Conservation (phyloP, 305 asterid genomes). For the Striga hermonthica region DNA sequence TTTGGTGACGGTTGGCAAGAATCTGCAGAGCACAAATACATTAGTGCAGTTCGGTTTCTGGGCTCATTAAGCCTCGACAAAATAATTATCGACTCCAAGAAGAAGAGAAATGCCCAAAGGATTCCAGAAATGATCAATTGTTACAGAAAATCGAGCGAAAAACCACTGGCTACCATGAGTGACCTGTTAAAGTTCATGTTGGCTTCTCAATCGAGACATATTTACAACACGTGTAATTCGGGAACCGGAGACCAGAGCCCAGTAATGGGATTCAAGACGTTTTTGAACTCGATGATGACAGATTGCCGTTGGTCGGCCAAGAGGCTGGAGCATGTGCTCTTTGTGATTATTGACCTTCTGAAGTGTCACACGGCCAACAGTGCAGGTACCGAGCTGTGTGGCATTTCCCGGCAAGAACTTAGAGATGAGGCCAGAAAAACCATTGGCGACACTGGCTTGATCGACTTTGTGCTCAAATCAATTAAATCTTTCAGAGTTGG, state of each 20-base stretch:
- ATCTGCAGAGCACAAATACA: constrained; percentile 39
- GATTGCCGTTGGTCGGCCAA: constrained; percentile 70
- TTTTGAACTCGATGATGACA: constrained; percentile 47
- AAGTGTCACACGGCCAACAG: constrained; percentile 39
- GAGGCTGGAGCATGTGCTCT: constrained; percentile 51
- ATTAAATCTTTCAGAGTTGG: constrained; percentile 40
- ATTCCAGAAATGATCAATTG: constrained; percentile 38
- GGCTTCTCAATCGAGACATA: constrained; percentile 35
- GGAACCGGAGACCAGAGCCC: constrained; percentile 33
- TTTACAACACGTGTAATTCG: constrained; percentile 21
- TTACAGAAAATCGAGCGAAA: constrained; percentile 44
- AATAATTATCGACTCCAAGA: constrained; percentile 38
- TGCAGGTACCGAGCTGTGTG: constrained; percentile 18
- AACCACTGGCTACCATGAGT: constrained; percentile 47
- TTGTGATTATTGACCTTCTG: constrained; percentile 52
- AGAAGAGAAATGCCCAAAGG: constrained; percentile 36
- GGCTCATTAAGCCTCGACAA: constrained; percentile 45
- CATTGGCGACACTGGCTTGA: constrained; percentile 50
- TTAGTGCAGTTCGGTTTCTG: constrained; percentile 41
- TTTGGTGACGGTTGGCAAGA: constrained; percentile 42
- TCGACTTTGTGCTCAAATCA: constrained; percentile 56
- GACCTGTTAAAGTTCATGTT: constrained; percentile 57
- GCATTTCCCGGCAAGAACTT: constrained; percentile 63
- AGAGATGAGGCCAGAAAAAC: constrained; percentile 52
- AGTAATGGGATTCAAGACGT: constrained; percentile 33